A percentile compares a stretch with the other conserved stretches of the same genome.
These are phyloP conservation scores for Onygenales sp. DNA, from an alignment of 2,329 filamentous ascomycete species.

Conservation along the genomic window DNA sequence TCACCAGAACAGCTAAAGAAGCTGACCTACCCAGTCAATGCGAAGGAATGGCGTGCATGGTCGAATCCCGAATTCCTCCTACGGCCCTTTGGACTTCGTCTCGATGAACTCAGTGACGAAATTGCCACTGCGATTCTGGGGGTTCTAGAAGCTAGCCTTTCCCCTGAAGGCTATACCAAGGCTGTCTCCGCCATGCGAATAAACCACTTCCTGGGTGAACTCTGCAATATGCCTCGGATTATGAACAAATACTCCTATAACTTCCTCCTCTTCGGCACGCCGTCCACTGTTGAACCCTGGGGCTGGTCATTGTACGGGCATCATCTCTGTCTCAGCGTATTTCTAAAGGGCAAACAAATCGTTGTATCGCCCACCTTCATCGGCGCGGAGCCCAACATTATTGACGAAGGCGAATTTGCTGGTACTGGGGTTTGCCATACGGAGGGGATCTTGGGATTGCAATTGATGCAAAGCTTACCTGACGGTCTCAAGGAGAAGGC, in stretches of 20 bases:
- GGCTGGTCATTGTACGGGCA: constrained; percentile 70
- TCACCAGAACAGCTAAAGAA: constrained; percentile 40
- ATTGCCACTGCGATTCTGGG: constrained; percentile 43
- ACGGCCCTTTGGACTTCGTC: constrained; percentile 57
- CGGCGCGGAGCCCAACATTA: constrained; percentile 68
- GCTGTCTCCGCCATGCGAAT: constrained; percentile 61
- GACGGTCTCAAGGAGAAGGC: constrained; percentile 40
- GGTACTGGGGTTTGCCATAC: constrained; percentile 58
- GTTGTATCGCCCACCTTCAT: constrained; percentile 67
- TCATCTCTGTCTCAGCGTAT: constrained; percentile 64
- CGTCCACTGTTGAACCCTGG: constrained; percentile 52
- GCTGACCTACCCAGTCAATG: constrained; percentile 55
- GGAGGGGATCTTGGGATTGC: constrained; percentile 56
- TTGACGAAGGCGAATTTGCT: constrained; percentile 53
- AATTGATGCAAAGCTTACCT: constrained; percentile 57
- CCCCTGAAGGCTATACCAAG: constrained; percentile 62
- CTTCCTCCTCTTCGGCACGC: constrained; percentile 59
- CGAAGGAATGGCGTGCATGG: constrained; percentile 62
- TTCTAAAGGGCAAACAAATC: constrained; percentile 57
- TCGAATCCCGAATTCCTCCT: constrained; percentile 66
- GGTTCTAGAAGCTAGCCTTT: constrained; percentile 51
- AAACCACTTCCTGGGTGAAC: constrained; percentile 64
- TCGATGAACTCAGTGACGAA: constrained; percentile 49
- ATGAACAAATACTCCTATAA: constrained; percentile 73
- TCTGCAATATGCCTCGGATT: constrained; percentile 52